Conservation (phyloP, 768 basidiomycete species). For the Phylloporus scabripes region DNA sequence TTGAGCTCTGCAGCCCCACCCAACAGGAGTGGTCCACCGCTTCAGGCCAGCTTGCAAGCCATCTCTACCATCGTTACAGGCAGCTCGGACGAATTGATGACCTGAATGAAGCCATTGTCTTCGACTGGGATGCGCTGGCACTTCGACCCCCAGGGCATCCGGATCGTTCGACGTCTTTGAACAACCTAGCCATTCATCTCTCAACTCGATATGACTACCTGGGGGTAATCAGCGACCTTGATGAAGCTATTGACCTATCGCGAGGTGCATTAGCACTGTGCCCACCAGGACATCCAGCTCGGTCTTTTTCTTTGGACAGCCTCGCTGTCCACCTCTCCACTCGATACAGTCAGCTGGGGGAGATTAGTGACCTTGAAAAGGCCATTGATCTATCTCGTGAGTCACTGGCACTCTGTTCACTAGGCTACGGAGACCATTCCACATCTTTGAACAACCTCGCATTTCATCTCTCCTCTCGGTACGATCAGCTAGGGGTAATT, state of each 20-base stretch:
- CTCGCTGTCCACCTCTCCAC: not conserved
- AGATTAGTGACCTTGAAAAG: not conserved
- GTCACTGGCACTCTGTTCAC: not conserved
- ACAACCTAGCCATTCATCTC: not conserved
- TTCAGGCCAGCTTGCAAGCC: not conserved
- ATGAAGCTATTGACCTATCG: not conserved
- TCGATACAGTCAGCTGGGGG: not conserved
- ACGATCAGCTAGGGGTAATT: not conserved
- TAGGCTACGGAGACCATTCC: not conserved
- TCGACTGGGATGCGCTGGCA: not conserved
- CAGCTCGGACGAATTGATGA: not conserved
- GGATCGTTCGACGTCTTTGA: not conserved
- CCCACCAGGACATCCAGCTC: not conserved
- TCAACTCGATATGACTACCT: not conserved
- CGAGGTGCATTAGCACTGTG: not conserved
- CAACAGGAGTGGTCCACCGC: not conserved
- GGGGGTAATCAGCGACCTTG: not conserved
- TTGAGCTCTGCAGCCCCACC: not conserved
- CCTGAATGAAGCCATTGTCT: not conserved
- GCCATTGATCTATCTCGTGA: not conserved
- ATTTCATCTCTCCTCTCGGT: not conserved
- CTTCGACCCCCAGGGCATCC: not conserved
- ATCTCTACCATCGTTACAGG: not conserved
- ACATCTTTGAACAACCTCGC: not conserved
- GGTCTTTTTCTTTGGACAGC: not conserved